Base-by-base conservation (phyloP, 179 eudicot species). In the Drosera spatulata region DNA sequence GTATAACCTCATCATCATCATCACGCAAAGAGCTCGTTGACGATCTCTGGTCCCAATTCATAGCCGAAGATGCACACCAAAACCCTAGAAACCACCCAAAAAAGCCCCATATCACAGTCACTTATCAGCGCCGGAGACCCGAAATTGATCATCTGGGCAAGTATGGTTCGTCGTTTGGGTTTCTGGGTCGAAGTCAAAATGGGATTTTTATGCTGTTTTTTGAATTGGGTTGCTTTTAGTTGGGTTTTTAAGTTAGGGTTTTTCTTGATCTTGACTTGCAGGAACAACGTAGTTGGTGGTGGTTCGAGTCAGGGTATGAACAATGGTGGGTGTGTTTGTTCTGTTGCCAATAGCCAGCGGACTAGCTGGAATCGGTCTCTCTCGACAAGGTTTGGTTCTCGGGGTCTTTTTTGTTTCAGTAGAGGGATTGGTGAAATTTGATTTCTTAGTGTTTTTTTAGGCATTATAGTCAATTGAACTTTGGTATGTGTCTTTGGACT, bases 331-430 rank as follows among this genome's bases (percentile, higher is more conserved):
- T 73, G 95, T 52, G 66, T 75, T 67, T 85, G 89, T 69, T 71
- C 85, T 12, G 83, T 75, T 2, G 66, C 50, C 4, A 77, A 60
- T 57, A 62, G 53, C 46, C 69, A 81, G 66, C 79, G 97, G 55
- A 61, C 77, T 55, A 87, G 97, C 61, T 81, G 97, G 93, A 87
- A 82, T 66, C 97, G 97, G 60, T 83, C 97, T 58, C 95, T 90
- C 39, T 87, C 89, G 53, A 85, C 83, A 69, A 87, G 97, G 97
- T 87, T 22, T 15, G 61, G 44, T 40, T 38, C 7, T 6, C 3
- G 37, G 22, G 37, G 6, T n/a, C 22, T 3, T n/a, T 53, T n/a
- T 38, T 8, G 7, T 38, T 53, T 4, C 37, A 53, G 5, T 22
- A 22, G 33, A 0, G 33, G 33, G 33, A 22, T 22, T 22, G 33